These are phyloP conservation scores for Tricholoma hemisulphureum DNA, from an alignment of 768 basidiomycete genomes.

Conservation along the genomic window DNA sequence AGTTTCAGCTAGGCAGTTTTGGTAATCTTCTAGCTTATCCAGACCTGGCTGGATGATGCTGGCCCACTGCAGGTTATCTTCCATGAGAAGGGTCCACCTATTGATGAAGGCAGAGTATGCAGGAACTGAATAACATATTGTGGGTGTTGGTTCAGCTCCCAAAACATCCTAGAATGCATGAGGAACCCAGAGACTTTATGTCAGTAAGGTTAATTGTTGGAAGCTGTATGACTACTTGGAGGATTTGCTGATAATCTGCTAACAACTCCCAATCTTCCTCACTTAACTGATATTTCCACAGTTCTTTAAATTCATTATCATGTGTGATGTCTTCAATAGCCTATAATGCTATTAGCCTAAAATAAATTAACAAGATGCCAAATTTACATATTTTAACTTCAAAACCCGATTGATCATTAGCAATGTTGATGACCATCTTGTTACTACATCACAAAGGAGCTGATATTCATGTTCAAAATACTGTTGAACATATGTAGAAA, in stretches of 20 bases:
- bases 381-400: not conserved
- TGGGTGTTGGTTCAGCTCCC: constrained; percentile 21
- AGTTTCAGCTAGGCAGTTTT: constrained; percentile 2
- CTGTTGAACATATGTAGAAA: constrained; percentile 14
- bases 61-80: constrained; percentile 3
- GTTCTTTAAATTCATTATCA: not conserved
- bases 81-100: constrained; percentile 12
- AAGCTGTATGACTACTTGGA: too few relatives aligned
- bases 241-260: constrained; percentile 12
- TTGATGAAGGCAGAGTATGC: constrained; percentile 19
- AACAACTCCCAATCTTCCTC: constrained; percentile 26
- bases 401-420: constrained; percentile 32
- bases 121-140: constrained; percentile 19
- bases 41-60: constrained; percentile 17
- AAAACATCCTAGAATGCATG: constrained; percentile 24
- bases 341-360: constrained; percentile 4
- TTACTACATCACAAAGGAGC: not conserved
- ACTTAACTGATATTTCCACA: constrained; percentile 20
- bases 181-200: constrained; percentile 14
- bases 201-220: not conserved
- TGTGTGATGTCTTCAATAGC: not conserved
- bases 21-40: constrained; percentile 17
- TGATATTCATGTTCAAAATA: not conserved
- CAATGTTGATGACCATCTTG: constrained; percentile 28
- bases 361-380: constrained; percentile 20